Conservation (phyloP, 257 asterid genomes). For the Nicotiana noctiflora region DNA sequence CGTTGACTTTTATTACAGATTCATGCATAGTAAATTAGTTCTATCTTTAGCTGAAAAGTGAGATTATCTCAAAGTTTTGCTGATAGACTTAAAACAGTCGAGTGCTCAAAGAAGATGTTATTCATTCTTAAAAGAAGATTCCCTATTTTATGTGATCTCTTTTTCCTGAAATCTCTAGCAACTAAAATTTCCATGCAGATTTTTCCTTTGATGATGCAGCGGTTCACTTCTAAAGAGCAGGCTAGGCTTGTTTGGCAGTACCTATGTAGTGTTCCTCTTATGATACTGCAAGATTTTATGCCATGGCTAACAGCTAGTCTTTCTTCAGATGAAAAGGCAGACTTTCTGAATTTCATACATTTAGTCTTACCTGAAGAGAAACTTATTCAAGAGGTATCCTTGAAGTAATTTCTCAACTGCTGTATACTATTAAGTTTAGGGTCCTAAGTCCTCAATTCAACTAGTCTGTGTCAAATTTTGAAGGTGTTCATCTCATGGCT, state of each 20-base stretch:
- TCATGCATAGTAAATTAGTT: not conserved
- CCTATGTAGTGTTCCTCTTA: constrained; percentile 68
- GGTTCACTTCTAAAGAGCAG: constrained; percentile 54
- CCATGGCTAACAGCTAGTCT: constrained; percentile 59
- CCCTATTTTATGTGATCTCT: not conserved
- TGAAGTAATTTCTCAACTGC: constrained; percentile 6
- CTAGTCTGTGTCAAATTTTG: constrained; percentile 16
- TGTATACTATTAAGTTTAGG: not conserved
- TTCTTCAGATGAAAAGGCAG: constrained; percentile 48
- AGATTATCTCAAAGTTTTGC: not conserved
- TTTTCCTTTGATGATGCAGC: constrained; percentile 57
- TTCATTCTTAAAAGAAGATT: not conserved
- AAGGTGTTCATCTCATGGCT: constrained; percentile 77
- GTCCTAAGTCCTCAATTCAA: constrained; percentile 16
- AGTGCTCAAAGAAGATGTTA: not conserved
- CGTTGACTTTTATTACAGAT: not conserved
- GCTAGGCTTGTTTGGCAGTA: constrained; percentile 75
- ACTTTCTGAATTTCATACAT: constrained; percentile 41
- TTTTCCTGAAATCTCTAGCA: not conserved
- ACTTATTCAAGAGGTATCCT: constrained; percentile 63
- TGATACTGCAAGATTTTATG: constrained; percentile 61
- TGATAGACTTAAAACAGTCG: not conserved
- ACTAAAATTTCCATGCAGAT: constrained; percentile 41
- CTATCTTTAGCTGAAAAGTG: not conserved
- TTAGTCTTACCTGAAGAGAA: constrained; percentile 57